phyloP scores from a whole-genome alignment of 1,284 basidiomycete genomes.

The Vanrija sp. region DNA sequence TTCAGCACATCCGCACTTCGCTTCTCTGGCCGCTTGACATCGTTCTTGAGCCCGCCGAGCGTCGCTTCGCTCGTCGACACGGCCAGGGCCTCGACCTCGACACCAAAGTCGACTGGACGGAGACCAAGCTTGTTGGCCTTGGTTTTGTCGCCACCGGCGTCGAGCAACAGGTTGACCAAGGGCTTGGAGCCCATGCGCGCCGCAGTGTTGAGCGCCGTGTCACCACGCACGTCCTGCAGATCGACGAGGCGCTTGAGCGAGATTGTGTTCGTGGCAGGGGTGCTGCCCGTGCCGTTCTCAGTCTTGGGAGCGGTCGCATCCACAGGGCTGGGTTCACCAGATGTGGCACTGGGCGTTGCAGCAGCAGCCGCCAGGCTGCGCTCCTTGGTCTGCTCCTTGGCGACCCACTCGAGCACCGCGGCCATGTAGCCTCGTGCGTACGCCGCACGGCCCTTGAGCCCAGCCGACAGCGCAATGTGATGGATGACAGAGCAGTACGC shows the following conservation, averaged over 20 bases:
- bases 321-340: neutral
- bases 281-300: conserved; percentile 40
- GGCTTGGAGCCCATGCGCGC: conserved; percentile 88
- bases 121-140: conserved; percentile 92
- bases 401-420: conserved; percentile 73
- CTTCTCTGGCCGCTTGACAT: conserved; percentile 68
- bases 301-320: conserved; percentile 28
- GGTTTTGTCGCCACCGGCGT: conserved; percentile 87
- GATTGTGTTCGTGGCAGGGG: conserved; percentile 15
- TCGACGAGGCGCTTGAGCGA: conserved; percentile 74
- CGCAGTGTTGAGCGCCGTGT: conserved; percentile 92
- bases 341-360: conserved; percentile 13
- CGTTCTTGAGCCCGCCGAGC: conserved; percentile 63
- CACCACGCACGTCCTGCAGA: conserved; percentile 91
- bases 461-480: conserved; percentile 86
- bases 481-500: conserved; percentile 89
- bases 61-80: conserved; percentile 70
- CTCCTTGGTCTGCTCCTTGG: conserved; percentile 36
- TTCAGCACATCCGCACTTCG: conserved; percentile 86
- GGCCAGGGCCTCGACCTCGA: conserved; percentile 65
- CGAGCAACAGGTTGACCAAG: conserved; percentile 79
- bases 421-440: conserved; percentile 90
- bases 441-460: conserved; percentile 78
- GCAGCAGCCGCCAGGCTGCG: neutral
- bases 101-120: conserved; percentile 86